Conservation (phyloP, 495 filamentous ascomycete genomes). For the Tuber microsphaerosporum region DNA sequence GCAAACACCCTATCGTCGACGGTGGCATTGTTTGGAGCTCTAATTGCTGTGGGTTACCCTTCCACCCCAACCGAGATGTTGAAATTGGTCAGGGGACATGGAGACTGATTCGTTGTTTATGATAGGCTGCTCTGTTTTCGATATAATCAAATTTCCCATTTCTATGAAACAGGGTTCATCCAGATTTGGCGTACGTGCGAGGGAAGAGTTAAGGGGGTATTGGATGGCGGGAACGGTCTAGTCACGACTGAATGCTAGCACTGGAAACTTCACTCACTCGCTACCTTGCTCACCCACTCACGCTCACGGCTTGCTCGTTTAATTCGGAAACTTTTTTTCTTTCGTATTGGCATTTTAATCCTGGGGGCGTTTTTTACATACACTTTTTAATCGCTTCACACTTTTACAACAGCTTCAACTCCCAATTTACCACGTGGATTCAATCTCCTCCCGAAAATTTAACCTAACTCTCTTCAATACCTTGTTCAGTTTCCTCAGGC, state of each 20-base stretch:
- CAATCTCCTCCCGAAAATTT: neutral
- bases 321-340: constrained; percentile 6
- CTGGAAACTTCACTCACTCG: neutral
- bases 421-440: constrained; percentile 5
- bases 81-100: neutral
- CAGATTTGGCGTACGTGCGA: neutral
- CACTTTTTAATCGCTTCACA: constrained; percentile 21
- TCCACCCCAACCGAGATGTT: neutral
- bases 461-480: constrained; percentile 4
- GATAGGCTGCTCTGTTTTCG: constrained; percentile 38
- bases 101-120: neutral
- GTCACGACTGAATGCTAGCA: neutral
- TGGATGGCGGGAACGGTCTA: neutral
- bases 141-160: constrained; percentile 23
- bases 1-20: constrained; percentile 37
- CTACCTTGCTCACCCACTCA: neutral
- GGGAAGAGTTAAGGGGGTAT: neutral
- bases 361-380: constrained; percentile 1
- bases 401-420: neutral
- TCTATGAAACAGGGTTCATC: neutral
- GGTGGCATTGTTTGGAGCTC: constrained; percentile 37
- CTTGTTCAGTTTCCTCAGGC: constrained; percentile 14
- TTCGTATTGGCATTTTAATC: constrained; percentile 16
- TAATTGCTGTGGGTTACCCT: constrained; percentile 36
- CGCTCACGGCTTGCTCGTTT: neutral